Evolutionary conservation across 2,329 filamentous ascomycete species (phyloP), one percentile per base, ranked within the genome.

Genomic region (Epichloe gansuensis): DNA sequence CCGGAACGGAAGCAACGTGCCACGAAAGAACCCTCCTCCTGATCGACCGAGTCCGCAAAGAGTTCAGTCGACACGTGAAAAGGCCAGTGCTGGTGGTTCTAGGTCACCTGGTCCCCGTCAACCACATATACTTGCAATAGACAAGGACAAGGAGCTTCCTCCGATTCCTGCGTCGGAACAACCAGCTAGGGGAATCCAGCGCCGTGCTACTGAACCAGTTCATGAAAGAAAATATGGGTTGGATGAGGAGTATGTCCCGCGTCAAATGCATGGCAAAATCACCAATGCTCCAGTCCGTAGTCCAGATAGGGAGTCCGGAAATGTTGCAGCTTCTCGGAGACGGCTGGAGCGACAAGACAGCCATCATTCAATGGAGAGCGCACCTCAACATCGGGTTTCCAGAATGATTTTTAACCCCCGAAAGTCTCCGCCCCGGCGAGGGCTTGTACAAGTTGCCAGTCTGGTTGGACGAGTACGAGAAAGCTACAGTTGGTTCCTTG

Each of bases 391-490:
- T 61, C 67, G 63, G 55, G 63, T 70, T 52, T 72, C 64, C 41
- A 74, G 67, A 56, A 69, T 66, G 65, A 64, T 66, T 48, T 75
- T 64, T 65, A 75, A 63, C 63, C 42, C 67, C 65, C 12, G 67
- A 72, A 45, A 66, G 70, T 23, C 62, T 75, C 53, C 63, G 62
- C 38, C 77, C 77, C 9, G 73, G 78, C 37, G 67, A 77, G 51
- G 77, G 77, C 15, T 65, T 78, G 39, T 88, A 87, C 62, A 68
- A 79, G 34, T 72, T 78, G 4, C 75, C 80, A 0, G 68, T 72
- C 52, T 82, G 80, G 61, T 70, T 91, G 7, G 78, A 87, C 37
- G 86, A 91, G 63, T 90, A 86, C 85, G 83, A 78, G 63, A 82
- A 81, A 61, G 83, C 77, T 7, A 80, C 78, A 0, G 74, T 83